These are phyloP conservation scores for Rhodotorula sphaerocarpa DNA, from an alignment of 768 basidiomycete genomes.

Conservation along the genomic window DNA sequence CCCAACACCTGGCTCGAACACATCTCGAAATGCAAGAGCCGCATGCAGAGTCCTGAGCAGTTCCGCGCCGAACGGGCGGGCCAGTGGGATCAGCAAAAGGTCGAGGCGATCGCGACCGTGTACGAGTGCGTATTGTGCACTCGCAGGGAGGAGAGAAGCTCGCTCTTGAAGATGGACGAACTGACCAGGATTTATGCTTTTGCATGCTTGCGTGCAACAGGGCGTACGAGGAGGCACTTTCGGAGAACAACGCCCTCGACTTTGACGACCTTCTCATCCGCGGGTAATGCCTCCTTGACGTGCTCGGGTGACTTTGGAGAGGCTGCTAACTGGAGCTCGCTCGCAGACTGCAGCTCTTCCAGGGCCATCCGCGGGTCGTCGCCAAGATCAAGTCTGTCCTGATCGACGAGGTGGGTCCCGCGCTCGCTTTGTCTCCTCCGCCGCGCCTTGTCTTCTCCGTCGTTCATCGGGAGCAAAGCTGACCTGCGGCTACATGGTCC, in stretches of 20 bases:
- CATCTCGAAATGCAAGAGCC: slow-evolving; percentile 66
- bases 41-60: slow-evolving; percentile 54
- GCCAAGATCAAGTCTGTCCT: slow-evolving; percentile 58
- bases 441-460: not conserved
- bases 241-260: slow-evolving; percentile 63
- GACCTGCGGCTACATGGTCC: slow-evolving; percentile 39
- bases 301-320: not conserved
- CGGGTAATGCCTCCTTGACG: slow-evolving; percentile 51
- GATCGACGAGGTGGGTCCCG: slow-evolving; percentile 27
- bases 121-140: slow-evolving; percentile 21
- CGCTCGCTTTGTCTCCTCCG: not conserved
- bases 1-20: slow-evolving; percentile 52
- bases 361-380: slow-evolving; percentile 49
- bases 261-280: slow-evolving; percentile 77
- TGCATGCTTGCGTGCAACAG: slow-evolving; percentile 40
- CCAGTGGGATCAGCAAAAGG: slow-evolving; percentile 44
- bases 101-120: slow-evolving; percentile 18
- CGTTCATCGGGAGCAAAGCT: too few species aligned
- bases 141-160: too few species aligned
- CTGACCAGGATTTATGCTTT: slow-evolving; percentile 39
- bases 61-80: slow-evolving; percentile 41
- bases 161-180: too few species aligned
- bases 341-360: slow-evolving; percentile 45
- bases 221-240: slow-evolving; percentile 59
- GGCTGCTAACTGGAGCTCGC: not conserved